phyloP scores from a whole-genome alignment of 1,284 basidiomycete species.

The Macrocybe sp. region DNA sequence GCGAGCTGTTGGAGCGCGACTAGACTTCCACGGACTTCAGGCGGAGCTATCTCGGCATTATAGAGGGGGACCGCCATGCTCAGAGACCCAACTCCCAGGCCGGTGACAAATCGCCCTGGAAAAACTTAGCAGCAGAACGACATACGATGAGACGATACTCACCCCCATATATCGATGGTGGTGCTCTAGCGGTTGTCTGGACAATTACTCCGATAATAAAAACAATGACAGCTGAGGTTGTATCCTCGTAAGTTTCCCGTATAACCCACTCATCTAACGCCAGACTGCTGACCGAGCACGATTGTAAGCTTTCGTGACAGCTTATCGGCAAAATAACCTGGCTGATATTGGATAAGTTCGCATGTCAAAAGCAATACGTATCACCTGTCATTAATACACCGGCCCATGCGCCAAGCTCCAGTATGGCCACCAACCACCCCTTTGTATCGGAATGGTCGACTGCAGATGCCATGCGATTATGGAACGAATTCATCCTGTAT shows the following conservation, averaged over 20 bases:
- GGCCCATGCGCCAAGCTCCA: slow-evolving; percentile 70
- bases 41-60: slow-evolving; percentile 70
- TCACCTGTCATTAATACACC: slow-evolving; percentile 58
- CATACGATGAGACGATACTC: slow-evolving; percentile 6
- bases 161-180: slow-evolving; percentile 65
- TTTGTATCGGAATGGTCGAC: slow-evolving; percentile 46
- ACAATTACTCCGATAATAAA: slow-evolving; percentile 70
- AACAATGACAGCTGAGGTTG: slow-evolving; percentile 48
- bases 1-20: slow-evolving; percentile 81
- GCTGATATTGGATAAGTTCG: slow-evolving; percentile 2
- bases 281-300: slow-evolving; percentile 43
- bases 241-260: neutral
- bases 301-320: slow-evolving; percentile 71
- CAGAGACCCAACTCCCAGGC: slow-evolving; percentile 71
- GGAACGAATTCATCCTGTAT: slow-evolving; percentile 53
- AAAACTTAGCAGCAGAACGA: slow-evolving; percentile 4
- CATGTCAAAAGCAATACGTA: neutral
- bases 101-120: slow-evolving; percentile 67
- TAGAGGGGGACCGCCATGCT: slow-evolving; percentile 75
- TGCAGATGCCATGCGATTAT: slow-evolving; percentile 47
- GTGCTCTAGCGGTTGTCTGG: slow-evolving; percentile 50
- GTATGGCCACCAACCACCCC: slow-evolving; percentile 67
- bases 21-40: slow-evolving; percentile 78
- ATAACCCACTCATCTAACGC: slow-evolving; percentile 1
- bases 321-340: slow-evolving; percentile 66